Evolutionary conservation across 169 alveolate species (phyloP), one percentile per base, ranked within the genome.

Genomic region (Eimeria maxima): DNA sequence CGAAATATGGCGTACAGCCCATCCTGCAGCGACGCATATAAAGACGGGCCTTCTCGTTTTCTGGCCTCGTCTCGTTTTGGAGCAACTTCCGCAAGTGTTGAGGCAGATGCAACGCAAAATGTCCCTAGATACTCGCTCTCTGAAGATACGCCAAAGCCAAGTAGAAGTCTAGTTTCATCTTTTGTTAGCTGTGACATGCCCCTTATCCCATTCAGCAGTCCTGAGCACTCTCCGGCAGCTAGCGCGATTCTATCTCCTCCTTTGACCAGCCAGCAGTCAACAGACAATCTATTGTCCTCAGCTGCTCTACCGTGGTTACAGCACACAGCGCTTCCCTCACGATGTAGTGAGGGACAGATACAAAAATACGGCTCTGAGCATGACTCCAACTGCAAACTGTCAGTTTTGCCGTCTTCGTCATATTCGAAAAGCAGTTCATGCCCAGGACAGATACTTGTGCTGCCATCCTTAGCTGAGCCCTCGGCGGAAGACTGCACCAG

Each of bases 21-120:
- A 87, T 50, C 94, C 6, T 55, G 27, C 81, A 50, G 81, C 53
- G 57, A 29, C 22, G 45, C 84, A 27, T 87, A 20, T 65, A 65
- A 87, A 87, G 94, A 24, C 50, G 63, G 33, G 67, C 27, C 45
- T 63, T 60, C 45, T 55, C 92, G 42, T 50, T 65, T 87, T 42
- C 45, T 22, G 81, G 69, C 63, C n/a, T 63, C 94, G 2, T 60
- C 94, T 65, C 94, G 83, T 13, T 87, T 33, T 63, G 94, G 94
- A 42, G 94, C 94, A 27, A 42, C 53, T 45, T 87, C 94, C 47
- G 94, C 94, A 33, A 87, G 94, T 74, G 94, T 87, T 29, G 94
- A 87, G 65, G 81, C 94, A 65, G 94, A 87, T 44, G 94, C 83
- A 65, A 60, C 63, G 22, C 67, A 57, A 3, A 60, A 29, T 20